Percentiles rank a stretch among this genome's conserved stretches.
Conservation (phyloP, 2,329 filamentous ascomycete genomes). For the Microdochium nivale region DNA sequence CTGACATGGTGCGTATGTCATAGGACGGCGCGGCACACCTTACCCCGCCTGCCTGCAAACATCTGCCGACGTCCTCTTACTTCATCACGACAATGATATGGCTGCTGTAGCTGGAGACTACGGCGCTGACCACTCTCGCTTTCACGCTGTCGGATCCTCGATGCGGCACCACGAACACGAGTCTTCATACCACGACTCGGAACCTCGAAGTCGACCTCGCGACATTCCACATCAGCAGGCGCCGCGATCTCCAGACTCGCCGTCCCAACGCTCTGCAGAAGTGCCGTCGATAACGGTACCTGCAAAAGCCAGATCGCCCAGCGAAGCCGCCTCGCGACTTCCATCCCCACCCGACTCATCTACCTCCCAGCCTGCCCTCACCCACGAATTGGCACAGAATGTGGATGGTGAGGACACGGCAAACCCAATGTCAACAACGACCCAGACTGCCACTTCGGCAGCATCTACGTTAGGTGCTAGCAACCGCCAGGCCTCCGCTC, state of each 20-base stretch:
- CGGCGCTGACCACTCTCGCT: slow-evolving; percentile 62
- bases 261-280: slow-evolving; percentile 11
- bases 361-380: slow-evolving; percentile 32
- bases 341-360: slow-evolving; percentile 48
- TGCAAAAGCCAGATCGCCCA: slow-evolving; percentile 16
- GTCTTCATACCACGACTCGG: slow-evolving; percentile 27
- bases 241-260: slow-evolving; percentile 12
- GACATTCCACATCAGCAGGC: slow-evolving; percentile 12
- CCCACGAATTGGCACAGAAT: slow-evolving; percentile 29
- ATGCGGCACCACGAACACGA: slow-evolving; percentile 37
- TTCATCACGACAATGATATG: slow-evolving; percentile 37
- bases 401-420: slow-evolving; percentile 21
- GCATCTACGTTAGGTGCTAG: slow-evolving; percentile 13
- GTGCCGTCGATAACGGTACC: slow-evolving; percentile 2
- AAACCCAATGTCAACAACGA: slow-evolving; percentile 40
- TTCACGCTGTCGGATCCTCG: slow-evolving; percentile 59
- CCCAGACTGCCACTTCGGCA: slow-evolving; percentile 16
- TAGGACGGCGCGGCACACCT: neutral
- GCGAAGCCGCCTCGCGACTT: slow-evolving; percentile 36
- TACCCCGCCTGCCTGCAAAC: neutral
- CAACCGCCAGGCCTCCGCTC: slow-evolving; percentile 10
- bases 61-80: neutral
- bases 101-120: slow-evolving; percentile 62
- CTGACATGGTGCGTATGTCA: neutral
- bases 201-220: slow-evolving; percentile 24